Evolutionary conservation across 2,329 filamentous ascomycete genomes (phyloP).

Genomic region (Sporothrix mexicana): DNA sequence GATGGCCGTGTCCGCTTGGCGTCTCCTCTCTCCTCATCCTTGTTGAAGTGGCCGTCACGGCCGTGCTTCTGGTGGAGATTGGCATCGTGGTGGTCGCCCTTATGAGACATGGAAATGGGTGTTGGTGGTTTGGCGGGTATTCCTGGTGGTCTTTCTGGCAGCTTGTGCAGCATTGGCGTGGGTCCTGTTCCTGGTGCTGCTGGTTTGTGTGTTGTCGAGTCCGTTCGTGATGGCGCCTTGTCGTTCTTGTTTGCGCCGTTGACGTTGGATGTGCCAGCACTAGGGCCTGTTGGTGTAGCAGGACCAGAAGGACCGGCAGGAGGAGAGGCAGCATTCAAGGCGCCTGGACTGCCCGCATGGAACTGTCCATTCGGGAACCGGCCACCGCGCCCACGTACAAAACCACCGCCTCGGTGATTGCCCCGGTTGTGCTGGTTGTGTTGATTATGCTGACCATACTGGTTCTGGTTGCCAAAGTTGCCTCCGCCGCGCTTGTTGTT

Average conservation of each 20-base stretch:
- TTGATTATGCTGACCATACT: neutral
- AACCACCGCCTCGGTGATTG: slow-evolving; percentile 26
- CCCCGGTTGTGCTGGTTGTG: neutral
- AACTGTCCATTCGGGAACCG: slow-evolving; percentile 19
- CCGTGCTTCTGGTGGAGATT: slow-evolving; percentile 31
- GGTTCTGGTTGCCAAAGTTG: neutral
- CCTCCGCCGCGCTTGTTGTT: slow-evolving; percentile 24
- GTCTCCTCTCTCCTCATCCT: slow-evolving; percentile 30
- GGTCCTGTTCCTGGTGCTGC: neutral
- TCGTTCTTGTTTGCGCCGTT: neutral
- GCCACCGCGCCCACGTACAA: slow-evolving; percentile 29
- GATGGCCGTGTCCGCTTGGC: slow-evolving; percentile 35
- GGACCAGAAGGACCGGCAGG: neutral
- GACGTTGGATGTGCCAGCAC: neutral
- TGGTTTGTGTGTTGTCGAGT: neutral
- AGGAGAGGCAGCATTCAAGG: neutral
- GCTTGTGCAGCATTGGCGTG: slow-evolving; percentile 10
- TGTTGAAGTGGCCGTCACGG: neutral
- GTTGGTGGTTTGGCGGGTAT: slow-evolving; percentile 37
- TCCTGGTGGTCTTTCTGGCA: slow-evolving; percentile 26
- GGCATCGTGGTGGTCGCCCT: neutral
- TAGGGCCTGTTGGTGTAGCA: neutral
- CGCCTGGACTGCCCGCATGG: neutral
- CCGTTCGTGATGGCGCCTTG: neutral
- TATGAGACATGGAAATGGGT: slow-evolving; percentile 33